Percentiles rank a stretch among this genome's conserved stretches.
These are phyloP conservation scores for Reticulomyxa filosa DNA, from an alignment of 78 protist species.

Conservation along the genomic window DNA sequence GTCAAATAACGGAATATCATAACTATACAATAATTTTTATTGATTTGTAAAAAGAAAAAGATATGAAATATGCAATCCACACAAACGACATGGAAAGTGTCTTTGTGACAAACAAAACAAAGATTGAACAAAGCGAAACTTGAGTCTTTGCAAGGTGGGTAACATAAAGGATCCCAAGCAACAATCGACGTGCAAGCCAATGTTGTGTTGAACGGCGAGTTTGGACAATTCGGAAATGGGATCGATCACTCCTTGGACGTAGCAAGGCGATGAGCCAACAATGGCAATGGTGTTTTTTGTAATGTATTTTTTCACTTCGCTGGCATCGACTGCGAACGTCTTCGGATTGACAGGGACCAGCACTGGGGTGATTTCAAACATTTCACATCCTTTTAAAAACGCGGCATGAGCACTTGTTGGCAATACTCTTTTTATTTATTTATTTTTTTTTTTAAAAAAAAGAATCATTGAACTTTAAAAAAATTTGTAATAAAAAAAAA, in stretches of 20 bases:
- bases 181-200: constrained; percentile 18
- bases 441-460: too few relatives aligned
- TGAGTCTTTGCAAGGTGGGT: not conserved
- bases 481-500: too few relatives aligned
- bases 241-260: constrained; percentile 3
- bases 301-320: not conserved
- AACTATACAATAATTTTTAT: not conserved
- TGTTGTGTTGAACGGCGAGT: not conserved
- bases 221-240: not conserved
- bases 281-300: constrained; percentile 14
- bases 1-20: not conserved
- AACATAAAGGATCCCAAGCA: not conserved
- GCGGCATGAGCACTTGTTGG: too few relatives aligned
- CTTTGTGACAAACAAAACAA: too few relatives aligned
- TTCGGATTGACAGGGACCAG: not conserved
- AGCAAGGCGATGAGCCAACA: constrained; percentile 15
- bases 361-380: too few relatives aligned
- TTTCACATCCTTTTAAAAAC: too few relatives aligned
- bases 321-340: not conserved
- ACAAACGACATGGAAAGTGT: too few relatives aligned
- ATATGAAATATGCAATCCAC: not conserved
- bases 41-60: not conserved
- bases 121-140: too few relatives aligned
- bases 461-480: too few relatives aligned
- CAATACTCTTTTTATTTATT: too few relatives aligned